Evolutionary conservation across 2,329 filamentous ascomycete species (phyloP), one percentile per base, ranked within the genome.

Genomic region (Penicillium psychrosexuale): DNA sequence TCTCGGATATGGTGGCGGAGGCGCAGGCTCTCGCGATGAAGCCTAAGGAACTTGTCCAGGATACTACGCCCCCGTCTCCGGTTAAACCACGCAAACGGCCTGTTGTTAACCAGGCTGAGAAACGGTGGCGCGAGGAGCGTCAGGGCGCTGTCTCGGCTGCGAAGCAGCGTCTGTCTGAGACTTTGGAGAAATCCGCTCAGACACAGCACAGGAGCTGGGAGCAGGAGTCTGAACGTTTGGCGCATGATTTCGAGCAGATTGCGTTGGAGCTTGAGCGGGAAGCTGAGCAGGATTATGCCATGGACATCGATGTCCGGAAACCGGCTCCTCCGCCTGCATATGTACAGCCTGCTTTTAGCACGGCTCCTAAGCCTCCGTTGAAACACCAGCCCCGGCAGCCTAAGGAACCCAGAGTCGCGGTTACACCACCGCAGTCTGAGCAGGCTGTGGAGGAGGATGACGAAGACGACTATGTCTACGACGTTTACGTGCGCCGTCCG

Each of bases 391-490:
- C 74, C 12, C 67, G 68, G 9, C 58, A 65, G 19, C 72, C 72
- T 3, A 72, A 67, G 44, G 64, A 67, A 49, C 65, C 62, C 30
- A 63, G 65, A 43, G 48, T 48, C 12, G 44, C 56, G 9, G 42
- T 44, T 43, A 34, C 59, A 17, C 47, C 33, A 50, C 52, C 28
- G 19, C 28, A 44, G 12, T 27, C 42, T 24, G 55, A 33, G 22
- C 55, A 55, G 48, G 38, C 37, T 34, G 38, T 61, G 33, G 55
- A 62, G 22, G 75, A 77, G 9, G 75, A 77, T 19, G 74, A 75
- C 19, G 78, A 79, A n/a, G 72, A 67, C 22, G 81, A 82, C 42
- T 86, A 83, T 65, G 81, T 86, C 53, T 85, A 84, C 67, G 84
- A 86, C 62, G 84, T 81, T 9, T 86, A 85, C 66, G 72, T 85